Evolutionary conservation across 2,329 filamentous ascomycete species (phyloP).

Genomic region (Neofusicoccum ribis): DNA sequence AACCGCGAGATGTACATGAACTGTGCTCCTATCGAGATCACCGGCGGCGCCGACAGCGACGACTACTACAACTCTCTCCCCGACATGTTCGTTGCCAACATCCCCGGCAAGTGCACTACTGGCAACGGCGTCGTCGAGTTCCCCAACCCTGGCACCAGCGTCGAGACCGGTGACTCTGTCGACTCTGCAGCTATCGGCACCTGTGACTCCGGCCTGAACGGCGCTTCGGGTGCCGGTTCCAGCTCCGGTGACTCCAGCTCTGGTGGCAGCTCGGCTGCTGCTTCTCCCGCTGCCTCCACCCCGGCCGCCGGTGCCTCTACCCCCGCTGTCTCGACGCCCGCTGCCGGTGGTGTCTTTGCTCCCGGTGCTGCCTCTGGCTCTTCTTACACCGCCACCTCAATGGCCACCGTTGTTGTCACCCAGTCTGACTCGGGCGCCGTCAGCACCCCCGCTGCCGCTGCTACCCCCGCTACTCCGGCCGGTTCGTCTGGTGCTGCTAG

Average conservation of each 20-base stretch:
- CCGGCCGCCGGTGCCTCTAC: constrained; percentile 27
- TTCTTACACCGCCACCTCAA: constrained; percentile 20
- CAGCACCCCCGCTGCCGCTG: constrained; percentile 6
- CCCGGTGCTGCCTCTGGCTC: constrained; percentile 19
- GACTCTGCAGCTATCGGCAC: constrained; percentile 41
- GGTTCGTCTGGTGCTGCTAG: constrained; percentile 3
- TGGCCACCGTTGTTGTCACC: constrained; percentile 20
- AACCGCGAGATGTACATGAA: constrained; percentile 99
- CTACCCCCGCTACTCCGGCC: constrained; percentile 22
- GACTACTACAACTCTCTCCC: constrained; percentile 64
- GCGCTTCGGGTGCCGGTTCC: constrained; percentile 31
- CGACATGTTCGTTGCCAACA: constrained; percentile 74
- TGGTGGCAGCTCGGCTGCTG: constrained; percentile 26
- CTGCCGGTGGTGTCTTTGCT: constrained; percentile 21
- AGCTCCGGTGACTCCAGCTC: constrained; percentile 23
- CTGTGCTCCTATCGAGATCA: constrained; percentile 74
- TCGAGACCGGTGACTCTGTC: constrained; percentile 49
- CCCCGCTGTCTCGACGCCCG: constrained; percentile 17
- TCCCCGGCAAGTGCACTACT: constrained; percentile 57
- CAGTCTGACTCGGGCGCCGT: neutral
- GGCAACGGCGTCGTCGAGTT: constrained; percentile 58
- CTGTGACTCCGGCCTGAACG: constrained; percentile 32
- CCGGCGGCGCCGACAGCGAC: constrained; percentile 49
- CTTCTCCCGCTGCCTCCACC: constrained; percentile 31
- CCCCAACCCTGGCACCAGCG: constrained; percentile 64